Conservation (phyloP, 2,329 filamentous ascomycete species). For the Ophiostoma sp. region DNA sequence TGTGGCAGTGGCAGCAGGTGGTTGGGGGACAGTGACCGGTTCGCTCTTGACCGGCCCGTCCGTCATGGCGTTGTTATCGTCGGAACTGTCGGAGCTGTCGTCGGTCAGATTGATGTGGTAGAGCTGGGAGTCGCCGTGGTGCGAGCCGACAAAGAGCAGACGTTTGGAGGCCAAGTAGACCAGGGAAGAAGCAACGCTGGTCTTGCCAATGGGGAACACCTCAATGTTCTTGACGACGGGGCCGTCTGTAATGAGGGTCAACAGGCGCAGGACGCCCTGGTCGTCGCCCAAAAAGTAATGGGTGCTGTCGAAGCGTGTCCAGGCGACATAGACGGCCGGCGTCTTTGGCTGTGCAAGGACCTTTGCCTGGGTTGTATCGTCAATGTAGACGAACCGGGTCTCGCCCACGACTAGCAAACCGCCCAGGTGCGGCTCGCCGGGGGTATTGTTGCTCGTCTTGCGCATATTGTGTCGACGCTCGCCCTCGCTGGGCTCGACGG, state of each 20-base stretch:
- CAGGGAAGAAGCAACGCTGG: constrained; percentile 73
- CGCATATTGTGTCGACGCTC: constrained; percentile 62
- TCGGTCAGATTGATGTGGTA: constrained; percentile 62
- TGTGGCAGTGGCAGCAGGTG: background rate
- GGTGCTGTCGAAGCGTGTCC: constrained; percentile 79
- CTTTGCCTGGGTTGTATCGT: constrained; percentile 69
- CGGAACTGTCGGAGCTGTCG: constrained; percentile 27
- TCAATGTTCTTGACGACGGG: constrained; percentile 72
- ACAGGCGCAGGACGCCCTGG: constrained; percentile 80
- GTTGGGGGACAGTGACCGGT: background rate
- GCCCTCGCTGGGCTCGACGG: constrained; percentile 56
- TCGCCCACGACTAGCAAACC: constrained; percentile 76
- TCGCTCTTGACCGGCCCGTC: background rate
- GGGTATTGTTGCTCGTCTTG: constrained; percentile 42
- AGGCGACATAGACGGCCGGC: constrained; percentile 85
- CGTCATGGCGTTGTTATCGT: background rate
- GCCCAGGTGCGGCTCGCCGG: constrained; percentile 60
- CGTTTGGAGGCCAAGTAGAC: constrained; percentile 74
- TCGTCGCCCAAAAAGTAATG: constrained; percentile 90
- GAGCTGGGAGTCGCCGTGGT: constrained; percentile 89
- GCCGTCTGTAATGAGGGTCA: constrained; percentile 70
- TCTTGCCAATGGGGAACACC: constrained; percentile 63
- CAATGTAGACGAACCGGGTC: constrained; percentile 80
- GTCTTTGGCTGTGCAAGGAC: constrained; percentile 67
- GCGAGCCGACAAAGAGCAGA: constrained; percentile 82